Evolutionary conservation across 2,329 filamentous ascomycete genomes (phyloP), one percentile per base, ranked within the genome.

Genomic region (Monosporascus cannonballus): DNA sequence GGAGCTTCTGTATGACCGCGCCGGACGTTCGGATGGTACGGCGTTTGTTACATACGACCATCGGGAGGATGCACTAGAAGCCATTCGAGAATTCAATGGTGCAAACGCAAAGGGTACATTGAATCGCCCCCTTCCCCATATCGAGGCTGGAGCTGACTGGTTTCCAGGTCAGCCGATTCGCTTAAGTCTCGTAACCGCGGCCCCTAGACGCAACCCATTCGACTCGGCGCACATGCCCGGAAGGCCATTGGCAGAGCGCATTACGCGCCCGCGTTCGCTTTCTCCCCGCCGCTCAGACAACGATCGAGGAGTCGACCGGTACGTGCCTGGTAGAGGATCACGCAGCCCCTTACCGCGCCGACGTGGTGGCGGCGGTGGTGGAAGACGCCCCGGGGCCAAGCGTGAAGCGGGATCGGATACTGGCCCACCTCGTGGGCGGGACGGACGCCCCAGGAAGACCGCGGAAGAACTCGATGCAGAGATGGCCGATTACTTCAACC

Each of bases 401-500:
- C 70, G 79, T 39, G 77, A 82, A 30, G 71, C 73, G 41, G 61
- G 65, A 54, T 69, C 55, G 73, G 71, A 59, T 73, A 69, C 15
- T 68, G 73, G 70, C 54, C 73, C 74, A 46, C 68, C 72, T 36
- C 55, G 63, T 34, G 74, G 74, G 47, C 76, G 74, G 18, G 78
- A 81, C 50, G 79, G 80, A 39, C 80, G 89, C 48, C 78, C 84
- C 2, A 87, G 84, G 71, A 96, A 96, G 80, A 96, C 92, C 0
- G 87, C 91, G 60, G 89, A 96, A 63, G 90, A 96, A 68, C 77
- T 96, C 41, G 92, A 96, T 68, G 90, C 89, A n/a, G 92, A 96
- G 72, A 96, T 96, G 92, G 90, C 86, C 30, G 90, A 96, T 66
- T 96, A 96, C 70, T 96, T 90, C 76, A 85, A 80, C 30, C 74